phyloP scores from a whole-genome alignment of 1,284 basidiomycete species.

The Sporisorium exsertum region DNA sequence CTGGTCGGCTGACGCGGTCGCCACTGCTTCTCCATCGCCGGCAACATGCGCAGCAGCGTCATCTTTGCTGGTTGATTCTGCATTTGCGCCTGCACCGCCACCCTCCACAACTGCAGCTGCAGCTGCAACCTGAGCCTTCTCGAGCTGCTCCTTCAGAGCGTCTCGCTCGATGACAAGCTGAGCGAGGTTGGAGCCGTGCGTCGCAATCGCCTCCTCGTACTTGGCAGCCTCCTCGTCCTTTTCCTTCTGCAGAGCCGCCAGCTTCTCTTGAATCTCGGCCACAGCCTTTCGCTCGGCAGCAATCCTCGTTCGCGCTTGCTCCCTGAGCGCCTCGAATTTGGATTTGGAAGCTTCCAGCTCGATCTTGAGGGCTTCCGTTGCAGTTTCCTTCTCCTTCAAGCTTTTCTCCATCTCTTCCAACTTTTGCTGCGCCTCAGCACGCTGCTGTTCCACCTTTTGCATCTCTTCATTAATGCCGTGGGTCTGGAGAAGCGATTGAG shows the following conservation, averaged over 20 bases:
- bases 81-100: slow-evolving; percentile 39
- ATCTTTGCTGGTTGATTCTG: slow-evolving; percentile 2
- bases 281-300: slow-evolving; percentile 54
- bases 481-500: slow-evolving; percentile 82
- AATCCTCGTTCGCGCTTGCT: slow-evolving; percentile 61
- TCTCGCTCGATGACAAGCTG: slow-evolving; percentile 46
- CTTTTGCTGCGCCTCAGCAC: slow-evolving; percentile 48
- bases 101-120: slow-evolving; percentile 36
- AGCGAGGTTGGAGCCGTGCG: slow-evolving; percentile 35
- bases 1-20: slow-evolving; percentile 16
- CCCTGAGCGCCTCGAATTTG: slow-evolving; percentile 61
- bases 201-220: slow-evolving; percentile 39
- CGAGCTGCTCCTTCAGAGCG: slow-evolving; percentile 68
- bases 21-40: slow-evolving; percentile 23
- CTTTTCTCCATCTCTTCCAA: slow-evolving; percentile 43
- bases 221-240: slow-evolving; percentile 58
- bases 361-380: slow-evolving; percentile 28
- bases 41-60: slow-evolving; percentile 22
- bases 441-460: slow-evolving; percentile 63
- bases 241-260: slow-evolving; percentile 68
- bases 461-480: slow-evolving; percentile 81
- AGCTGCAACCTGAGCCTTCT: slow-evolving; percentile 32
- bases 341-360: slow-evolving; percentile 52
- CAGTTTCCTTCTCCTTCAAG: slow-evolving; percentile 31
- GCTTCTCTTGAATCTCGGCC: slow-evolving; percentile 70